phyloP scores from a whole-genome alignment of 2,329 filamentous ascomycete genomes.

The Onygenales sp. region DNA sequence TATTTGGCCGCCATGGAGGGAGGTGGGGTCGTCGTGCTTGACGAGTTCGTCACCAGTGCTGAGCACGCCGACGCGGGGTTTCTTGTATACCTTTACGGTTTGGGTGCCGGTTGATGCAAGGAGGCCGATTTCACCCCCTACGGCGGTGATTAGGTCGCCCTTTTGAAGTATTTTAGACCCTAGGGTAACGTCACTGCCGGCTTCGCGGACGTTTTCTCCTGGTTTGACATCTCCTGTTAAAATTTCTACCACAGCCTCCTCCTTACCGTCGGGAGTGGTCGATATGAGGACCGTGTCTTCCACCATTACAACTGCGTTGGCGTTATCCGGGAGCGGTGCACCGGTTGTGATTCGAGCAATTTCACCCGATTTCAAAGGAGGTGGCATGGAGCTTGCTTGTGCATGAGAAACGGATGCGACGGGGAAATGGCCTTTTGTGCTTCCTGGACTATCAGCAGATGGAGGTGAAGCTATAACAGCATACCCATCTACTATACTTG shows the following conservation, averaged over 20 bases:
- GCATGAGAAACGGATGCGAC: constrained; percentile 84
- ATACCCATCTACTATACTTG: constrained; percentile 96
- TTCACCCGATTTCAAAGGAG: constrained; percentile 58
- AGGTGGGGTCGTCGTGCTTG: constrained; percentile 51
- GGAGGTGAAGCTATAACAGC: constrained; percentile 55
- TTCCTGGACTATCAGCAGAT: constrained; percentile 46
- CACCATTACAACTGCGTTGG: constrained; percentile 91
- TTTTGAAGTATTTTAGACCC: constrained; percentile 62
- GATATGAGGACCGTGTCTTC: constrained; percentile 77
- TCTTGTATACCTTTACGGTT: constrained; percentile 62
- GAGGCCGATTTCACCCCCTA: constrained; percentile 85
- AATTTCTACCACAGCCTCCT: constrained; percentile 84
- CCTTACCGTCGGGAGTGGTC: constrained; percentile 66
- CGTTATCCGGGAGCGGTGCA: constrained; percentile 77
- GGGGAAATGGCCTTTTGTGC: constrained; percentile 70
- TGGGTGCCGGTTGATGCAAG: constrained; percentile 73
- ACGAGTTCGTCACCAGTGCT: constrained; percentile 95
- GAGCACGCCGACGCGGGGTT: constrained; percentile 72
- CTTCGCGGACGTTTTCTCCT: constrained; percentile 82
- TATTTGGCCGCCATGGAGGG: constrained; percentile 70
- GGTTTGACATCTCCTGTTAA: constrained; percentile 63
- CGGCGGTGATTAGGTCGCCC: constrained; percentile 73
- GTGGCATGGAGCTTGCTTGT: constrained; percentile 55
- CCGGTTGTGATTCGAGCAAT: constrained; percentile 91
- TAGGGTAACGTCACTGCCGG: constrained; percentile 74